A percentile compares a stretch with the other conserved stretches of the same genome.
Conservation (phyloP, 805 yeast genomes). For the Nakazawaea sp. region DNA sequence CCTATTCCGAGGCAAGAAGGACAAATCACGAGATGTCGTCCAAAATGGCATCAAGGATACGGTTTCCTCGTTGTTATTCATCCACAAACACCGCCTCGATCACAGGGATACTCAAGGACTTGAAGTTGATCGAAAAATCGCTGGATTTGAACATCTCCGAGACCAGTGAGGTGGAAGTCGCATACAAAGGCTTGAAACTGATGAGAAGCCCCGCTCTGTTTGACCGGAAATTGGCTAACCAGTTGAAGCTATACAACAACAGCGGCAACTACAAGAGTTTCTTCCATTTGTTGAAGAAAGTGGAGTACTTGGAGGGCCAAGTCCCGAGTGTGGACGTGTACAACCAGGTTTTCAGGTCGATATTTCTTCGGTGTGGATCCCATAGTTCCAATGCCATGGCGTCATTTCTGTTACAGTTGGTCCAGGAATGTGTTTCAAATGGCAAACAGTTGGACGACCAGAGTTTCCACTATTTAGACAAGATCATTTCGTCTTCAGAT, state of each 20-base stretch:
- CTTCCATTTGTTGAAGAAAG: constrained; percentile 3
- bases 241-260: constrained; percentile 4
- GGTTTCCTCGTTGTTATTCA: not conserved
- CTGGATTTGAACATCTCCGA: not conserved
- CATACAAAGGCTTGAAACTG: not conserved
- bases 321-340: constrained; percentile 3
- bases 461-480: constrained; percentile 5
- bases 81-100: not conserved
- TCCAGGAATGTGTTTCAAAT: not conserved
- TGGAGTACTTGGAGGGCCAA: not conserved
- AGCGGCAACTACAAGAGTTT: not conserved
- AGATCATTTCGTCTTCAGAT: not conserved
- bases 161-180: constrained; percentile 3
- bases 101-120: constrained; percentile 1
- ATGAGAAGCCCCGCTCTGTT: not conserved
- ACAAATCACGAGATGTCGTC: no score
- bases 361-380: not conserved
- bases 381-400: not conserved
- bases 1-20: not conserved
- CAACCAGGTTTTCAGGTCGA: constrained; percentile 6
- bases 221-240: not conserved
- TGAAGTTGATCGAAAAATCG: not conserved
- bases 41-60: no score
- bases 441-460: not conserved
- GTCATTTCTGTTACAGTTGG: constrained; percentile 1